Evolutionary conservation across 192 early-diverging fungal genomes (phyloP), one percentile per base, ranked within the genome.

Genomic region (Kickxella alabastrina): DNA sequence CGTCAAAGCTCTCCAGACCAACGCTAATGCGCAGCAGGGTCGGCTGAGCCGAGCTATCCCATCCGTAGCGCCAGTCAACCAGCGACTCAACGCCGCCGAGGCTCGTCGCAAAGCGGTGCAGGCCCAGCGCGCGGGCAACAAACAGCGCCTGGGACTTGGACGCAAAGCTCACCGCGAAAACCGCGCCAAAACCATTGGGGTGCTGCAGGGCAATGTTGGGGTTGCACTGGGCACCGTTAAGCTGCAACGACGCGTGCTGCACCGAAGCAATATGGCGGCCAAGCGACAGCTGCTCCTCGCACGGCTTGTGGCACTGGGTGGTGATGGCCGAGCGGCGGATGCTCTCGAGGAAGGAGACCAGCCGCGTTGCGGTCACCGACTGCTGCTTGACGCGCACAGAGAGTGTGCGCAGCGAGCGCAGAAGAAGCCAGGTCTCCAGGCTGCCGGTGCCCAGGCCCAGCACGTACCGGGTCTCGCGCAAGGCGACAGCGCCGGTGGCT

Each of bases 41-140:
- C 1, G 79, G 79, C 21, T 63, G 52, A 3, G 74, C 53, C 7
- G 52, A 61, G 10, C 44, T 25, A 43, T 86, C 84, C 13, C 52
- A 26, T 1, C 50, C 68, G 23, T 69, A 58, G 23, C 87, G 68
- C 87, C 87, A 89, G 48, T 89, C 87, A 24, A 80, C 72, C 41
- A 84, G 56, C n/a, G 72, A 74, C 66, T 87, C 84, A 19, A 79
- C 67, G 17, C 83, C 82, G 48, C 87, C 87, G 4, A 89, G 67
- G 7, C 74, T 79, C 6, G 87, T 89, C 22, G 87, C 85, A 48
- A 82, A 77, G 0, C 43, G 34, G 38, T 81, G 63, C 10, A 82
- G 58, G 8, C 38, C 10, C 29, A 87, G 62, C 17, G 59, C 46
- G 1, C 62, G 37, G 0, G 75, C 65, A 14, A 83, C 49, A 23